Percentiles rank a stretch among this genome's conserved stretches.
Evolutionary conservation across 1,139 yeast species (phyloP).

Genomic region (Nakaseomyces bracarensis): DNA sequence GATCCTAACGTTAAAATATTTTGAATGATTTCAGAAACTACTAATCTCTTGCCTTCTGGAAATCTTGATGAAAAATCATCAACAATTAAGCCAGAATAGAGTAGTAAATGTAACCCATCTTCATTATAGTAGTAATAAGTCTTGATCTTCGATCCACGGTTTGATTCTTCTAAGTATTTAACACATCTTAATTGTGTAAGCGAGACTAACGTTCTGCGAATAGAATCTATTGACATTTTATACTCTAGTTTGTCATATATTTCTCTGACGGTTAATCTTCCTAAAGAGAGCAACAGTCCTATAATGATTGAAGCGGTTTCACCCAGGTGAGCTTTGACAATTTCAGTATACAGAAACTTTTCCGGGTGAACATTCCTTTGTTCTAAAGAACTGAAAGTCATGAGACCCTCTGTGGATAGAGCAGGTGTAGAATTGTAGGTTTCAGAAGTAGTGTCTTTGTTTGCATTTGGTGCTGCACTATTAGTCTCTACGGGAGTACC

Average conservation of each 20-base stretch:
- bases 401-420: constrained; percentile 10
- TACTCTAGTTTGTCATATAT: constrained; percentile 36
- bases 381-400: constrained; percentile 22
- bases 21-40: constrained; percentile 60
- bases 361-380: constrained; percentile 51
- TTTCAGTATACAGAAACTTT: constrained; percentile 47
- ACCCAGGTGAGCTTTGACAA: constrained; percentile 52
- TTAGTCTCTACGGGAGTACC: background rate
- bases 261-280: constrained; percentile 47
- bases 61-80: constrained; percentile 35
- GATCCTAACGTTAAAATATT: constrained; percentile 60
- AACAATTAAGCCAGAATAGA: constrained; percentile 74
- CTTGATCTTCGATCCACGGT: constrained; percentile 29
- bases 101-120: constrained; percentile 51
- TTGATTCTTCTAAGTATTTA: constrained; percentile 42
- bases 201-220: constrained; percentile 54
- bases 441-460: background rate
- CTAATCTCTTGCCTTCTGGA: constrained; percentile 32
- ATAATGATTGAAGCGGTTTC: constrained; percentile 52
- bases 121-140: constrained; percentile 53
- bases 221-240: constrained; percentile 36
- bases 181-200: constrained; percentile 61
- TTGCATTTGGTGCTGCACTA: background rate
- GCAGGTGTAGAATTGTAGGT: background rate
- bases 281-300: constrained; percentile 50